A percentile compares a stretch with the other conserved stretches of the same genome.
These are phyloP conservation scores for Syzygium malaccense DNA, from an alignment of 441 rosid species.

Conservation along the genomic window DNA sequence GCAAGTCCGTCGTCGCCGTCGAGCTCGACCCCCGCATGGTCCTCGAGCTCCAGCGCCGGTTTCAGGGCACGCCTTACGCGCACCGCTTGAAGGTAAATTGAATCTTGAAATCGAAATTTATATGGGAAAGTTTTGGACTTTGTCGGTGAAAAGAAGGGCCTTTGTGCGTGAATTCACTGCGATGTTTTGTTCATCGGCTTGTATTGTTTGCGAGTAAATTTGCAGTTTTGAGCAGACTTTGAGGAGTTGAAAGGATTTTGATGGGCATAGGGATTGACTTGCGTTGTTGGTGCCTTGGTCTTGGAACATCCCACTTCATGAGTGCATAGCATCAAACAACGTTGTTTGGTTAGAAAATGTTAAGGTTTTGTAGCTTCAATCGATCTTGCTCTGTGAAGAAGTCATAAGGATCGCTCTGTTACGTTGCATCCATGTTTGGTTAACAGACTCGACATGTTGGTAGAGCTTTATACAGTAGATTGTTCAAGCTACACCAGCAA, in stretches of 20 bases:
- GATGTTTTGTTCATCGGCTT: no score
- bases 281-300: background rate
- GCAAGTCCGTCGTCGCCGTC: slow-evolving; percentile 72
- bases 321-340: background rate
- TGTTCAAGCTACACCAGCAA: background rate
- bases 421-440: no score
- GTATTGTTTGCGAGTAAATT: background rate
- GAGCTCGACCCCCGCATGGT: slow-evolving; percentile 93
- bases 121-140: background rate
- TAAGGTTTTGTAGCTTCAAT: background rate
- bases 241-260: background rate
- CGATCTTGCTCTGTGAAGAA: background rate
- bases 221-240: rapidly evolving
- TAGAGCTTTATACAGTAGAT: background rate
- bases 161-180: background rate
- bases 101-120: background rate
- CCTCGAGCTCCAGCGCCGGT: slow-evolving; percentile 83
- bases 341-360: background rate
- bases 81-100: slow-evolving; percentile 43
- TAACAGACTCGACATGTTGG: background rate
- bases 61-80: slow-evolving; percentile 68
- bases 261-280: background rate
- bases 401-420: background rate
- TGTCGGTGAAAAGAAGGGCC: background rate
- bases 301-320: no score